These are phyloP conservation scores for Jimgerdemannia flammicorona DNA, from an alignment of 192 early-diverging fungal genomes.

Conservation along the genomic window DNA sequence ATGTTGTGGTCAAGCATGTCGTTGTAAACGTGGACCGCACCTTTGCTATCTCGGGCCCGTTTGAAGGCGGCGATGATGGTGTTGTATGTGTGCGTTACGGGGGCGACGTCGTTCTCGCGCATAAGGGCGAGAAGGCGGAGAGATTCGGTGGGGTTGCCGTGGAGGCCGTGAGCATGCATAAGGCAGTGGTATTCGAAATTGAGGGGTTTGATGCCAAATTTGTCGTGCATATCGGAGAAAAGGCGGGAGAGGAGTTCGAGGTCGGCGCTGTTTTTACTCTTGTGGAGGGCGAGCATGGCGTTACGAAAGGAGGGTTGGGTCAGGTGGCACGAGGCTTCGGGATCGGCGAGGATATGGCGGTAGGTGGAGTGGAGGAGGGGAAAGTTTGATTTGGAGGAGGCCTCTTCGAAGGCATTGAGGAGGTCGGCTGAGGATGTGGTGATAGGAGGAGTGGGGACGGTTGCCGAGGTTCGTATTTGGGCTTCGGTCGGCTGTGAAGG, in stretches of 20 bases:
- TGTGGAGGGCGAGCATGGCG: constrained; percentile 2
- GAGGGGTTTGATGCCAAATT: constrained; percentile 4
- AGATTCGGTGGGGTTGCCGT: constrained; percentile 15
- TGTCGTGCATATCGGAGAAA: constrained; percentile 11
- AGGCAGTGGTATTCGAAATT: constrained; percentile 24
- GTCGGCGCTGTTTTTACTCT: constrained; percentile 8
- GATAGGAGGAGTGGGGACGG: neutral
- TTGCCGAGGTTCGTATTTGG: neutral
- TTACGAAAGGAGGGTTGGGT: neutral
- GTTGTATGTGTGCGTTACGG: constrained; percentile 29
- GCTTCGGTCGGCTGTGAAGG: neutral
- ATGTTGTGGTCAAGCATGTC: constrained; percentile 16
- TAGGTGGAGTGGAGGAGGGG: neutral
- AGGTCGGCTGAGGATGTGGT: neutral
- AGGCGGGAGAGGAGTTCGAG: constrained; percentile 12
- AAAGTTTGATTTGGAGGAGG: neutral
- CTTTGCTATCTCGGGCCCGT: neutral
- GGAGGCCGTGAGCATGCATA: constrained; percentile 17
- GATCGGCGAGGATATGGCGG: neutral
- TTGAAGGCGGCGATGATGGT: constrained; percentile 28
- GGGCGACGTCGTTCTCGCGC: constrained; percentile 9
- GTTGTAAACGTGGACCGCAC: constrained; percentile 2
- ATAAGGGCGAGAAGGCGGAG: constrained; percentile 22
- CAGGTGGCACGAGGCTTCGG: neutral
- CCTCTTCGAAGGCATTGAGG: neutral